Evolutionary conservation across 2,329 filamentous ascomycete genomes (phyloP), one percentile per base, ranked within the genome.

Genomic region (Simplicillium aogashimaense): DNA sequence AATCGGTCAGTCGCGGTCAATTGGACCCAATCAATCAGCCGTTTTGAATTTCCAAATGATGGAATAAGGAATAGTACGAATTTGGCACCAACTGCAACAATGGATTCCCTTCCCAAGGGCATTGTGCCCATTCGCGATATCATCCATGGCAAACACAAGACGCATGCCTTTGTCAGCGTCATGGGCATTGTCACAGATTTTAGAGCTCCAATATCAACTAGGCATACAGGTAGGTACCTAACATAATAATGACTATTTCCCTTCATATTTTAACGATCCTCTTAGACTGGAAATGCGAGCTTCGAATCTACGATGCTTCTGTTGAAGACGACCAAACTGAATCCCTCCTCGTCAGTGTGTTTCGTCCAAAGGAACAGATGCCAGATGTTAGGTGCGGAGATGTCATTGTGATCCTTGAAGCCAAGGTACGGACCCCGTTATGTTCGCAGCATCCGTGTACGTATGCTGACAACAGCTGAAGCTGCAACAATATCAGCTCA

Each of bases 111-210:
- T 25, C 20, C 20, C 5, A 25, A 25, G 20, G 20, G 20, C 20
- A 25, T 25, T 25, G 20, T 36, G 3, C 13, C 53, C 11, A 57
- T 70, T 48, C 52, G 60, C 45, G 55, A 67, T 25, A 53, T 77
- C 15, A 50, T 78, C 44, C 58, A 70, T 38, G 58, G 57, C 15
- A 53, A 56, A 17, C 41, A 58, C 35, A 36, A 47, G 8, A 13
- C 48, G 18, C 46, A 53, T 20, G 48, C 33, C 2, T 43, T 63
- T 6, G 64, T 80, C 46, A 81, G 67, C 58, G 61, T 92, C 32
- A 71, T 87, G 38, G 88, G 86, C 1, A 59, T 90, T 4, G 74
- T 90, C 3, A 74, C 76, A 38, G 84, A 90, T 49, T 70, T 69
- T 37, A 69, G 76, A 42, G 58, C 67, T 1, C 73, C 77, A 1